These are phyloP conservation scores for Cercospora janseana DNA, from an alignment of 2,329 filamentous ascomycete genomes.

Conservation along the genomic window DNA sequence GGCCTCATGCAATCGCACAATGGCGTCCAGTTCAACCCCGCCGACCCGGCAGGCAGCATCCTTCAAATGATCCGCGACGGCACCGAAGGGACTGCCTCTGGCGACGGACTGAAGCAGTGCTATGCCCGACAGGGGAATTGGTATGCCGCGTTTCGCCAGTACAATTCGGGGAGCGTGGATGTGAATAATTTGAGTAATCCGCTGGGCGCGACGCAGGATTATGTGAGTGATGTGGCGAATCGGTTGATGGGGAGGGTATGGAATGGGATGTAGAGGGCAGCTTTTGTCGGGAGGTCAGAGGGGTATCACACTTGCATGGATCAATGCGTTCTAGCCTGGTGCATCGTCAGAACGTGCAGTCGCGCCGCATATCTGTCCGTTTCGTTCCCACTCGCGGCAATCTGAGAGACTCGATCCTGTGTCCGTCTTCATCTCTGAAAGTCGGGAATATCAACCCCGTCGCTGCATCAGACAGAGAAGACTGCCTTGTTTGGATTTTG, in stretches of 20 bases:
- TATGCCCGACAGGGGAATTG: constrained; percentile 35
- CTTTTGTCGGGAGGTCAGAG: not conserved
- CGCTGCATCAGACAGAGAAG: too few species aligned
- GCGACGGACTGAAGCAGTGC: constrained; percentile 45
- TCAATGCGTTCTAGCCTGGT: too few species aligned
- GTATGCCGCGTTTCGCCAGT: constrained; percentile 49
- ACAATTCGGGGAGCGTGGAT: constrained; percentile 36
- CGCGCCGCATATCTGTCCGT: too few species aligned
- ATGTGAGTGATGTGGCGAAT: constrained; percentile 53
- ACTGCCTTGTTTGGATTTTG: too few species aligned
- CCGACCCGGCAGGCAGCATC: constrained; percentile 29
- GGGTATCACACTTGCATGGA: not conserved
- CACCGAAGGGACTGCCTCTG: constrained; percentile 42
- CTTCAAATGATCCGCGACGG: constrained; percentile 45
- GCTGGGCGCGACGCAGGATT: constrained; percentile 52
- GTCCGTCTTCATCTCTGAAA: too few species aligned
- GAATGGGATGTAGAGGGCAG: not conserved
- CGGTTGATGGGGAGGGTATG: constrained; percentile 39
- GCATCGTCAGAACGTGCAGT: too few species aligned
- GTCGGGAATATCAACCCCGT: too few species aligned
- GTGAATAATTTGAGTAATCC: constrained; percentile 35
- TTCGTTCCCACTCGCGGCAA: too few species aligned
- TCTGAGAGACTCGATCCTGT: too few species aligned
- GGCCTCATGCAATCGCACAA: constrained; percentile 50
- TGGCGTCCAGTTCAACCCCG: constrained; percentile 34